Conservation (phyloP, 495 filamentous ascomycete genomes). For the Platismatia glauca region DNA sequence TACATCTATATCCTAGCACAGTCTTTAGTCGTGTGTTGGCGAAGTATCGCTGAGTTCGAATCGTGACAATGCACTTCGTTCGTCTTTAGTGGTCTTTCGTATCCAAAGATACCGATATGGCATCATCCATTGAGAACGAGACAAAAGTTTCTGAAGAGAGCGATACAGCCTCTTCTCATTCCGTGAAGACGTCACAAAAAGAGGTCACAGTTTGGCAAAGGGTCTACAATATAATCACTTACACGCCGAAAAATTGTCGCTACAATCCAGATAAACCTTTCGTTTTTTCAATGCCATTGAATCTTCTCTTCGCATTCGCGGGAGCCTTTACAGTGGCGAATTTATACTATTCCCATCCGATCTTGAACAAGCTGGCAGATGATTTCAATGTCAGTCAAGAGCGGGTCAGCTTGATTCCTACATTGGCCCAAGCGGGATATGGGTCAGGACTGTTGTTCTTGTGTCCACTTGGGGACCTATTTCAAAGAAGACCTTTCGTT, state of each 20-base stretch:
- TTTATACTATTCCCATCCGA: conserved; percentile 64
- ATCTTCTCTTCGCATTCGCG: conserved; percentile 50
- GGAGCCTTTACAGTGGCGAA: conserved; percentile 55
- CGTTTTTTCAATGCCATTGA: conserved; percentile 50
- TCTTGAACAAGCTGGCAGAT: conserved; percentile 53
- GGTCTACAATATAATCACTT: conserved; percentile 21
- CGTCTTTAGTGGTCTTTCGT: neutral
- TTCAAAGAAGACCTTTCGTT: conserved; percentile 62
- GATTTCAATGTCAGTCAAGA: conserved; percentile 54
- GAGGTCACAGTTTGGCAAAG: neutral
- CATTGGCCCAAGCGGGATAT: conserved; percentile 74
- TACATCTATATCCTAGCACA: rapidly evolving
- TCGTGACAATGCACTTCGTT: neutral
- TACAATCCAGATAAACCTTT: conserved; percentile 49
- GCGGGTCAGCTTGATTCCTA: conserved; percentile 55
- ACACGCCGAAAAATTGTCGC: conserved; percentile 46
- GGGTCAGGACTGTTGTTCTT: conserved; percentile 64
- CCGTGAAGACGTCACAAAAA: neutral
- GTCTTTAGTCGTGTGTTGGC: neutral
- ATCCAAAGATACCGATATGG: neutral
- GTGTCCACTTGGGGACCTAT: conserved; percentile 70
- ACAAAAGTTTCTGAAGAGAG: neutral
- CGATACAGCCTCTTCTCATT: neutral
- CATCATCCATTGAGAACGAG: neutral
- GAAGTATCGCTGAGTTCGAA: neutral